Evolutionary conservation across 768 basidiomycete genomes (phyloP), one percentile per base, ranked within the genome.

Genomic region (Lanmaoa rubissima): DNA sequence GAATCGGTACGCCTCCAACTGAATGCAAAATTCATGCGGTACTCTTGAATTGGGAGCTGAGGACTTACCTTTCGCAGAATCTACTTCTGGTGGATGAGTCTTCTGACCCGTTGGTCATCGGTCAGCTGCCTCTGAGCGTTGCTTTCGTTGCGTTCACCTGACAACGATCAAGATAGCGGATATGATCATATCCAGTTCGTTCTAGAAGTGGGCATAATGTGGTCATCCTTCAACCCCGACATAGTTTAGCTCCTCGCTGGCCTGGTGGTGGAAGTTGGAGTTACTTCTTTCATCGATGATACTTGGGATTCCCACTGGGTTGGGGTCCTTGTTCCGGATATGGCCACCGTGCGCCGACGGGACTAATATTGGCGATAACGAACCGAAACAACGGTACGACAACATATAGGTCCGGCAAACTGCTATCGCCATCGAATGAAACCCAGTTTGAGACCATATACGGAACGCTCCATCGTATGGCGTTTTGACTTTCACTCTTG

Each of bases 331-430:
- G 65, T 61, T 65, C 62, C 53, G 41, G 4, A 47, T 56, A 38
- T 48, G 55, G 60, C 24, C 38, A 19, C 14, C 44, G 65, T 46
- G 36, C 39, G 53, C 56, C 54, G 43, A 43, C 39, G 44, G 46
- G 14, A 16, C 54, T 10, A 36, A 19, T 19, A 48, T 14, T 19
- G 53, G 61, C 32, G 45, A 58, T 48, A 53, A 65, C 61, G 67
- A 60, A 60, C 67, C 67, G 55, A 57, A 35, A 59, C n/a, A 61
- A 41, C 26, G 67, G 67, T 60, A 66, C 46, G 51, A 61, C 26
- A 16, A 57, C 58, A 64, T 57, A 64, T 59, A 54, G 62, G 48
- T 61, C 57, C 57, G 53, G 42, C 41, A 21, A 42, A 21, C 34
- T 48, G 45, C 64, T 61, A 64, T 61, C 65, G 39, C 16, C 32